Evolutionary conservation across 371 early-diverging fungal genomes (phyloP).

Genomic region (Phascolomyces articulosus): DNA sequence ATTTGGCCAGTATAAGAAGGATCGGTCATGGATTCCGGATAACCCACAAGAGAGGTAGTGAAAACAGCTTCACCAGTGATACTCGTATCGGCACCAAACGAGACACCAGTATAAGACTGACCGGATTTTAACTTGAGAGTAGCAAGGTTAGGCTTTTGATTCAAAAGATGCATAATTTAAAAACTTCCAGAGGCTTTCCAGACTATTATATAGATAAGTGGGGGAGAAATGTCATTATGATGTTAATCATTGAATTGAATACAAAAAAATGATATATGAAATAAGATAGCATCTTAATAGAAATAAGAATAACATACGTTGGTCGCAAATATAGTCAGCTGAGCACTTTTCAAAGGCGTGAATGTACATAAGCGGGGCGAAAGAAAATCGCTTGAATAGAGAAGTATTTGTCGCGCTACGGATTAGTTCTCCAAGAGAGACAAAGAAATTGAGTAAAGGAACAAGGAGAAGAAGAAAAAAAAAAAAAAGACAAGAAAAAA

Average conservation of each 20-base stretch:
- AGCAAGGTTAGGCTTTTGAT: conserved; percentile 36
- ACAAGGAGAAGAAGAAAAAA: conserved; percentile 6
- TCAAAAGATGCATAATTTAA: conserved; percentile 22
- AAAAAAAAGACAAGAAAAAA: conserved; percentile 7
- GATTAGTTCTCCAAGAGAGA: background rate
- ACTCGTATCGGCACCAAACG: conserved; percentile 71
- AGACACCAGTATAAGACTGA: conserved; percentile 74
- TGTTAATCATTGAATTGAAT: background rate
- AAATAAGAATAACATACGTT: conserved; percentile 48
- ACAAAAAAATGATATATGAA: background rate
- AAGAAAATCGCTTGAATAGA: conserved; percentile 6
- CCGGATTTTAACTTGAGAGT: conserved; percentile 79
- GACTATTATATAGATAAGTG: conserved; percentile 32
- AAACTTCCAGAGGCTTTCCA: conserved; percentile 57
- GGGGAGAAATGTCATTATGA: background rate
- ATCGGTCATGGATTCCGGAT: conserved; percentile 96
- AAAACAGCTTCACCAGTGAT: conserved; percentile 83
- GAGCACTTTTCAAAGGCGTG: conserved; percentile 84
- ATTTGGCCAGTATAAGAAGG: conserved; percentile 97
- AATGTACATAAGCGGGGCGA: conserved; percentile 68
- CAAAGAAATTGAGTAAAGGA: background rate
- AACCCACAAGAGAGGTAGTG: conserved; percentile 93
- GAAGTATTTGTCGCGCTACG: background rate
- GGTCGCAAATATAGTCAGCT: conserved; percentile 84
- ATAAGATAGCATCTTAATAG: background rate